Base-by-base conservation (phyloP, 495 filamentous ascomycete genomes). In the Thermothielavioides terrestris region DNA sequence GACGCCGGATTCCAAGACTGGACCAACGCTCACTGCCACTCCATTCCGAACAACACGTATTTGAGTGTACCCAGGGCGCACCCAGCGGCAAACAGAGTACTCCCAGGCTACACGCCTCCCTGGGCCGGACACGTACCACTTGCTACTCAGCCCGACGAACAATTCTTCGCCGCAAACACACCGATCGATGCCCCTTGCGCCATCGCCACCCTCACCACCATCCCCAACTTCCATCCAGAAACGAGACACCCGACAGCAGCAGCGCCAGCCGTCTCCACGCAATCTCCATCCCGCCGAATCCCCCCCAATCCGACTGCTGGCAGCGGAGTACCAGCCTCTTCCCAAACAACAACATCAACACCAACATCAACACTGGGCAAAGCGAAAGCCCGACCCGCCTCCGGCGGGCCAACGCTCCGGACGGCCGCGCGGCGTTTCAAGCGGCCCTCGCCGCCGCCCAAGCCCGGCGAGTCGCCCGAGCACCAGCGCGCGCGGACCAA, bases 391-490 rank as follows among this genome's bases (percentile, higher is more conserved):
- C 27, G 17, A 22, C 34, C 11, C n/a, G n/a, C n/a, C n/a, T n/a
- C n/a, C n/a, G n/a, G n/a, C n/a, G n/a, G n/a, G n/a, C n/a, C n/a
- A n/a, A n/a, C n/a, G n/a, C 37, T 55, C 37, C 53, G 53, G 14
- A 55, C 53, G 9, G 53, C 53, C 4, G 28, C 53, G 28, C 53
- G 53, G n/a, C 49, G 49, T 11, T 17, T 32, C 26, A 50, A 46
- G 14, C 53, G 47, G 3, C 37, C 42, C 14, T 9, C 42, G 6
- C 28, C 46, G 1, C 17, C n/a, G 10, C 42, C 38, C 17, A 53
- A 39, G 17, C 49, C 53, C 3, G 53, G 53, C n/a, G 53, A 56
- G 39, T 53, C 49, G 4, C 26, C 28, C 3, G 53, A 47, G 26
- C 36, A 53, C 25, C 49, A 42, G 5, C 53, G 49, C 6, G 41